Evolutionary conservation across 768 basidiomycete genomes (phyloP).

Genomic region (Cyathus striatus): DNA sequence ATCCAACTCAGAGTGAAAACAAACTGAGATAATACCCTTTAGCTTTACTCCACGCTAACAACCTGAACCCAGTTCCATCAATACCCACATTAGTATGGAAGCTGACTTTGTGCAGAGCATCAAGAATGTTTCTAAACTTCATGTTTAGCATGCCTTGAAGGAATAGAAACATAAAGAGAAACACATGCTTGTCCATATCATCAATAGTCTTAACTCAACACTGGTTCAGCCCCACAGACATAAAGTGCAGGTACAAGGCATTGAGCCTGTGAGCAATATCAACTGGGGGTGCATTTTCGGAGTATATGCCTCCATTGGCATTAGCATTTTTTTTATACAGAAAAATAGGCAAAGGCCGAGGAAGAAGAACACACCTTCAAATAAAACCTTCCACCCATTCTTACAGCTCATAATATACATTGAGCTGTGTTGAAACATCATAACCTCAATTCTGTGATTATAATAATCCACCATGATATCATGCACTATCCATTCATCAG

Average conservation of each 20-base stretch:
- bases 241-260: constrained; percentile 35
- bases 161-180: background rate
- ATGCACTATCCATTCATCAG: constrained; percentile 18
- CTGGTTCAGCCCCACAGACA: constrained; percentile 13
- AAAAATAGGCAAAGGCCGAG: background rate
- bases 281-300: constrained; percentile 35
- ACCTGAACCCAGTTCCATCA: constrained; percentile 44
- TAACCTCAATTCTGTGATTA: constrained; percentile 38
- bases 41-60: constrained; percentile 39
- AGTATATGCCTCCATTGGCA: constrained; percentile 34
- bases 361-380: constrained; percentile 13
- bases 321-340: background rate
- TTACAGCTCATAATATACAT: constrained; percentile 48
- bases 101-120: constrained; percentile 50
- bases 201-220: constrained; percentile 6
- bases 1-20: constrained; percentile 1
- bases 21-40: constrained; percentile 70
- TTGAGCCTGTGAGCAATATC: constrained; percentile 42
- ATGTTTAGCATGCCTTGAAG: background rate
- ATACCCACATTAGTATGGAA: constrained; percentile 51
- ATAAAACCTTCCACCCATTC: constrained; percentile 25
- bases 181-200: constrained; percentile 1
- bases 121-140: constrained; percentile 28
- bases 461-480: constrained; percentile 31
- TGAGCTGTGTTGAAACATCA: constrained; percentile 44